Conservation (phyloP, 352 stramenopile genomes). For the Thraustochytrium sp. region DNA sequence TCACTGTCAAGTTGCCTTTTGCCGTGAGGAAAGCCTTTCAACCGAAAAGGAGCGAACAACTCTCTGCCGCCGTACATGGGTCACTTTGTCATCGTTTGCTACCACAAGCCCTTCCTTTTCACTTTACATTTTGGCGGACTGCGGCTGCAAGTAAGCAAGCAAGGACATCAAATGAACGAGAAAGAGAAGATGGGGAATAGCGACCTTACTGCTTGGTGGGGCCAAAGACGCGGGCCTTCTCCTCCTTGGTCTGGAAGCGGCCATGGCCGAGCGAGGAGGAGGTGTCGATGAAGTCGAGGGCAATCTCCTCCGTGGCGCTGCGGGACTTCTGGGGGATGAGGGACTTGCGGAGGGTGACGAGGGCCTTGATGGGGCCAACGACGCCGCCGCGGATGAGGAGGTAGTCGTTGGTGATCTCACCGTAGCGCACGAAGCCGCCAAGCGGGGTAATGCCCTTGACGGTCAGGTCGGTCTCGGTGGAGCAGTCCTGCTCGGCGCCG, state of each 20-base stretch:
- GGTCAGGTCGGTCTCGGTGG: constrained; percentile 97
- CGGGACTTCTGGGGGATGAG: constrained; percentile 93
- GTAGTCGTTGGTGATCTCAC: constrained; percentile 98
- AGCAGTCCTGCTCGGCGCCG: constrained; percentile 80
- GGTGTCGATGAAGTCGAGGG: constrained; percentile 90
- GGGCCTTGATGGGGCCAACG: constrained; percentile 97
- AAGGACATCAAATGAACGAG: no score
- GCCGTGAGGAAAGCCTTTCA: no score
- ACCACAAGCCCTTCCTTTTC: no score
- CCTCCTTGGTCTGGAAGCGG: constrained; percentile 98
- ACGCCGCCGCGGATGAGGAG: constrained; percentile 99
- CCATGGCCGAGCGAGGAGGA: constrained; percentile 99
- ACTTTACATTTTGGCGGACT: background rate
- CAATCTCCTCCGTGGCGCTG: constrained; percentile 93
- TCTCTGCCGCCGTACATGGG: no score
- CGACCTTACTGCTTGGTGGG: constrained; percentile 56
- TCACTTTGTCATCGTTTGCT: no score
- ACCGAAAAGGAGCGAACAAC: no score
- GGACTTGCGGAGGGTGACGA: constrained; percentile 96
- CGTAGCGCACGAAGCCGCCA: constrained; percentile 99
- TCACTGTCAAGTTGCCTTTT: no score
- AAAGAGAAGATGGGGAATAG: background rate
- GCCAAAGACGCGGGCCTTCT: constrained; percentile 99
- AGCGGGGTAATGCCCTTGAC: constrained; percentile 99
- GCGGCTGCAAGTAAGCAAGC: no score